Evolutionary conservation across 371 early-diverging fungal species (phyloP), one percentile per base, ranked within the genome.

Genomic region (Mortierella sp.): DNA sequence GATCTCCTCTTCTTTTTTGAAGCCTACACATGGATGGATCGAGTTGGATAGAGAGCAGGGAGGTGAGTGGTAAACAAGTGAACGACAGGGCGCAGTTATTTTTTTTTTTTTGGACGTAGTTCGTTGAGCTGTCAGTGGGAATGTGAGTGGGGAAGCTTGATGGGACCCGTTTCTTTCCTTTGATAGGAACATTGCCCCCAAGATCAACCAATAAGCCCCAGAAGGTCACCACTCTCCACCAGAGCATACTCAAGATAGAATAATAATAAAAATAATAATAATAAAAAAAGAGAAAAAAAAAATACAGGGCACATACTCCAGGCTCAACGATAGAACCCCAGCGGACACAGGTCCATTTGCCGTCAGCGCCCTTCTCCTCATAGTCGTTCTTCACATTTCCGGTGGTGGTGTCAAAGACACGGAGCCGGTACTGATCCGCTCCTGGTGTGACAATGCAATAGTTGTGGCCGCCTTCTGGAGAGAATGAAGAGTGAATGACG

Each of bases 401-500:
- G 6, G 90, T 89, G 62, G 87, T 85, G 19, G 90, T 88, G 65
- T 91, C 91, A 64, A 89, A 92, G 64, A 93, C 85, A 48, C 91
- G 87, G 21, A 93, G 82, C 52, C 90, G 88, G 71, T 89, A 87
- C 59, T 90, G 87, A 84, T 91, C 93, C 53, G 92, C 84, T 62
- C 87, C 89, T 37, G 87, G 91, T 16, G 91, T 87, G 48, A 92
- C 89, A 59, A 91, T 81, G 30, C 92, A 92, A 83, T 91, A 91
- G 75, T 86, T 84, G 62, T 85, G 85, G 50, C 86, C 87, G 23
- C 83, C 73, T 11, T 82, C 85, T 14, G 83, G 81, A 45, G 89
- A 88, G 74, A 89, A 90, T 16, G 85, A 84, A 0, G 89, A 89
- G 50, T 88, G 84, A 25, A 86, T 73, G 62, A 87, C 83, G 59